A percentile compares a stretch with the other conserved stretches of the same genome.
phyloP scores from a whole-genome alignment of 345 rosid genomes.

The Eutrema japonicum region DNA sequence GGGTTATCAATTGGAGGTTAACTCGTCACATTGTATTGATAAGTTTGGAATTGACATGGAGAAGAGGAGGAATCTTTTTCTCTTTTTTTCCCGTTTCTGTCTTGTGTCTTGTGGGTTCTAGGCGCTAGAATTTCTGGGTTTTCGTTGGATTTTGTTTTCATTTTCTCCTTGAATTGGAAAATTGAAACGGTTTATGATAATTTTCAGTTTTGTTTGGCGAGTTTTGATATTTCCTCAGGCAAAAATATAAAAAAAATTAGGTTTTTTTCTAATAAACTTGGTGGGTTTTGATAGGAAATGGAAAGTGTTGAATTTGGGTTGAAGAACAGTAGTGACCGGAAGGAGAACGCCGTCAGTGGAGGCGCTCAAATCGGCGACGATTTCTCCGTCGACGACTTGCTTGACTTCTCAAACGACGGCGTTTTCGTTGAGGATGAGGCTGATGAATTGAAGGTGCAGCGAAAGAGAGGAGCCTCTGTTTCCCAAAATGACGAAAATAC shows the following conservation, averaged over 20 bases:
- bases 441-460: slow-evolving; percentile 27
- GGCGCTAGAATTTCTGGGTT: neutral
- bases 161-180: slow-evolving; percentile 1
- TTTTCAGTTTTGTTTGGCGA: neutral
- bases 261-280: neutral
- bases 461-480: slow-evolving; percentile 26
- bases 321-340: slow-evolving; percentile 33
- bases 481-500: slow-evolving; percentile 30
- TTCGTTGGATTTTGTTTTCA: neutral
- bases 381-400: slow-evolving; percentile 68
- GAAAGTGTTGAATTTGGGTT: slow-evolving; percentile 64
- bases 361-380: slow-evolving; percentile 56
- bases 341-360: slow-evolving; percentile 30
- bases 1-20: neutral
- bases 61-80: neutral
- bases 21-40: neutral
- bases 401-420: slow-evolving; percentile 75
- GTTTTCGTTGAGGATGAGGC: slow-evolving; percentile 50
- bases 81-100: neutral
- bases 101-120: neutral
- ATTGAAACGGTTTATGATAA: slow-evolving; percentile 4
- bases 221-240: neutral
- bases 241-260: neutral
- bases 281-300: slow-evolving; percentile 44
- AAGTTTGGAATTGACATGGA: slow-evolving; percentile 5